These are phyloP conservation scores for Allantophomopsis lycopodina DNA, from an alignment of 2,329 filamentous ascomycete genomes.

Conservation along the genomic window DNA sequence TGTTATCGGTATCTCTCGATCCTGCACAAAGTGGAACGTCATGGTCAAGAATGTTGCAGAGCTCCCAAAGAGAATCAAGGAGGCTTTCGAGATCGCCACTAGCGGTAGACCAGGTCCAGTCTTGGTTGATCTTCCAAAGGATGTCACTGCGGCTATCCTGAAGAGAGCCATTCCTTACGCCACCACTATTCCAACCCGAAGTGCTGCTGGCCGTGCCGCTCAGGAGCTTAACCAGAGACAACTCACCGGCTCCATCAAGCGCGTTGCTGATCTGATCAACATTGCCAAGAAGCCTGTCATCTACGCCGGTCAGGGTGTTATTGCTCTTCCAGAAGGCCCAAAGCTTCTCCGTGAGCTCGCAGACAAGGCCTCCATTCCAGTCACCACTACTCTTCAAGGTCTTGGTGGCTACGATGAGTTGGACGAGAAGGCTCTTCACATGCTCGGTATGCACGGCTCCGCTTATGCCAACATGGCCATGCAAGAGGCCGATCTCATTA, in stretches of 20 bases:
- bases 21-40: constrained; percentile 98
- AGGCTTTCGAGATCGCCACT: constrained; percentile 96
- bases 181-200: constrained; percentile 55
- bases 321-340: constrained; percentile 67
- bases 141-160: constrained; percentile 79
- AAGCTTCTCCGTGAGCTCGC: constrained; percentile 72
- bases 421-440: constrained; percentile 87
- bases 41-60: constrained; percentile 96
- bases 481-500: constrained; percentile 91
- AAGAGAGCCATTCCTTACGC: constrained; percentile 62
- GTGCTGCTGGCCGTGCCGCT: constrained; percentile 72
- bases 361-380: constrained; percentile 82
- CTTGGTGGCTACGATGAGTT: constrained; percentile 87
- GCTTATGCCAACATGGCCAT: constrained; percentile 98
- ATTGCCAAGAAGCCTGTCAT: constrained; percentile 87
- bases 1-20: constrained; percentile 81
- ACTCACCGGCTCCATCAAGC: constrained; percentile 58
- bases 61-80: constrained; percentile 85
- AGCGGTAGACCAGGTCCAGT: constrained; percentile 89
- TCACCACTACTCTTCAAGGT: constrained; percentile 90
- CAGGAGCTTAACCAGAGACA: constrained; percentile 60
- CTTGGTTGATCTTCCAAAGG: constrained; percentile 90
- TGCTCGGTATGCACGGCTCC: constrained; percentile 97
- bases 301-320: constrained; percentile 84
- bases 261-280: constrained; percentile 74